Conservation (phyloP, 192 early-diverging fungal species). For the Coemansia interrupta region DNA sequence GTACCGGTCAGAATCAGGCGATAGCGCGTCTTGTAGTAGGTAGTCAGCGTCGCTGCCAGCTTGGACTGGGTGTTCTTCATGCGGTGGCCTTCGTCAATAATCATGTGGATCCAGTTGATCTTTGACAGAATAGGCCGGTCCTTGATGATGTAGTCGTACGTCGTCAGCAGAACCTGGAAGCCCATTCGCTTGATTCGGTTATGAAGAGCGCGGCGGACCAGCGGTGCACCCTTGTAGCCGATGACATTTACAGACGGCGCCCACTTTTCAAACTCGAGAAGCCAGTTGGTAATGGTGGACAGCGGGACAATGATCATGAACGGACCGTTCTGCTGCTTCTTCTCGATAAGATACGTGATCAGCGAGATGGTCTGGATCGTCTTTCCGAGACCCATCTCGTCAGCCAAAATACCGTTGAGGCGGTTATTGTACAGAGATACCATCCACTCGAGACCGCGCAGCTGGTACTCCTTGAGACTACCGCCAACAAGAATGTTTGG, state of each 20-base stretch:
- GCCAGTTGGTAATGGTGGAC: conserved; percentile 96
- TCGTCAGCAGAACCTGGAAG: conserved; percentile 96
- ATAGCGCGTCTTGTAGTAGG: conserved; percentile 86
- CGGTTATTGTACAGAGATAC: conserved; percentile 97
- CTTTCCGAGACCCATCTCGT: conserved; percentile 90
- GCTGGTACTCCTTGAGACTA: conserved; percentile 90
- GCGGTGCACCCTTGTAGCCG: conserved; percentile 88
- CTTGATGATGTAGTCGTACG: conserved; percentile 95
- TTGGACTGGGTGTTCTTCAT: conserved; percentile 95
- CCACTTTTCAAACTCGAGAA: conserved; percentile 96
- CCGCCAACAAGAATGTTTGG: conserved; percentile 85
- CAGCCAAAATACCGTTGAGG: conserved; percentile 96
- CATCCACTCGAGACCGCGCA: conserved; percentile 99
- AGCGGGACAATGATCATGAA: conserved; percentile 94
- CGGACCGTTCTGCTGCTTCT: conserved; percentile 92
- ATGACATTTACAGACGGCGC: conserved; percentile 84
- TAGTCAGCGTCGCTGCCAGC: conserved; percentile 78
- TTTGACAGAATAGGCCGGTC: conserved; percentile 82
- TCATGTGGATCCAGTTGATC: conserved; percentile 96
- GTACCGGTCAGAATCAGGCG: conserved; percentile 96
- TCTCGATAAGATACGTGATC: conserved; percentile 92
- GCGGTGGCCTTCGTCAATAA: conserved; percentile 98
- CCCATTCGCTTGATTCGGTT: conserved; percentile 65
- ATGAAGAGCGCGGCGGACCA: conserved; percentile 67
- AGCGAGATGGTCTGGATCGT: conserved; percentile 95